Base-by-base conservation (phyloP, 1,284 basidiomycete genomes). In the Heterobasidion irregulare region DNA sequence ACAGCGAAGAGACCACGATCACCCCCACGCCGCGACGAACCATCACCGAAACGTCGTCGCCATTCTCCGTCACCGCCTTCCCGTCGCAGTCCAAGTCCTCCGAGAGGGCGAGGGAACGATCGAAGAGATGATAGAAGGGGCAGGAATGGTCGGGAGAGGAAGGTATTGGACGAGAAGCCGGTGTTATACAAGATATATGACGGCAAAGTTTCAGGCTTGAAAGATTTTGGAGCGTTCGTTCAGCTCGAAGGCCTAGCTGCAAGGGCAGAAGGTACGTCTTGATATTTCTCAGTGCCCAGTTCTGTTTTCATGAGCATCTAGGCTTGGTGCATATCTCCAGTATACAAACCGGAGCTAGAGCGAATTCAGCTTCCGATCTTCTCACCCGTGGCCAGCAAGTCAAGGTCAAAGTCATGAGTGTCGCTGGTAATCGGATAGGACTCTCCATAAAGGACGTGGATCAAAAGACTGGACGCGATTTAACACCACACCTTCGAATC, bases 361-460 rank as follows among this genome's bases (percentile, higher is more conserved):
- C 92, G 51, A 93, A 93, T 65, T 87, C 93, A 52, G 88, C 95
- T 2, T 76, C 86, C 43, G 96, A 99, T 68, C 75, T 97, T 18
- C 78, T 98, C 52, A 86, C 82, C 58, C 80, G 94, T 56, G 86
- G 87, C 36, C 92, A 98, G 66, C 70, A 74, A 16, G 93, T 98
- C 62, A 96, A 95, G 68, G 90, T 97, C 65, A 98, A 98, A 68
- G 93, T 98, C 62, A 92, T 98, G 85, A 93, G 92, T 50, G 78
- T 95, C 18, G 90, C 92, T 0, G 93, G 92, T 3, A 82, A 61
- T 59, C 84, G 94, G 53, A 72, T 94, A 52, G 82, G 89, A 10
- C 78, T 99, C 15, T 98, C 95, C 19, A 98, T 99, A 89, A 97
- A 96, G 67, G 96, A 99, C 66, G 97, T 95, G 36, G 95, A 99